Base-by-base conservation (phyloP, 768 basidiomycete genomes). In the Boletus tylopilopsis region DNA sequence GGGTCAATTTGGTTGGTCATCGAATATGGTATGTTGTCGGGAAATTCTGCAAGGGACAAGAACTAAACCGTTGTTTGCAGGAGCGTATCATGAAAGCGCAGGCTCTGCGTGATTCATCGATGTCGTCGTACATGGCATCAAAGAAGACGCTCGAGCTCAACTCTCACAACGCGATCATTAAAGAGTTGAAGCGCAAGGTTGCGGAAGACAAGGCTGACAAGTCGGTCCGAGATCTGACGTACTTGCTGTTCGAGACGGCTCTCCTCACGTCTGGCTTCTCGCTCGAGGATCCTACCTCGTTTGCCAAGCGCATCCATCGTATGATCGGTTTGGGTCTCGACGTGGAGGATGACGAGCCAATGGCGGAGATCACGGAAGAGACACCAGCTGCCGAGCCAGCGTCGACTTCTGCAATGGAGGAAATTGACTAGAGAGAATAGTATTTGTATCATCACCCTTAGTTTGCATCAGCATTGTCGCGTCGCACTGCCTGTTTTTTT, bases 11-110 rank as follows among this genome's bases (percentile, higher is more conserved):
- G 96, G 95, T 48, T 99, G 95, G 95, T 96, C 93, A 23, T 94
- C 94, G 48, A 97, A 97, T 80, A 98, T 98, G 95, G 88, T 85
- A 55, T 39, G 78, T 69, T 24, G n/a, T 21, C 15, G 48, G 24
- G 36, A 29, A 13, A 22, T 27, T 9, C 19, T 43, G 19, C 19
- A 27, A n/a, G n/a, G n/a, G n/a, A n/a, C n/a, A n/a, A n/a, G 37
- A 13, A 19, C 29, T 60, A 11, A 61, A 44, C 13, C 24, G 30
- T 25, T 18, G 29, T 32, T 0, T 62, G 36, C 59, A 85, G 83
- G 90, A 94, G 71, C 87, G 94, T 72, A 96, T 97, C 78, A 97
- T 98, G 95, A 95, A 95, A 75, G 94, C 95, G 12, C 94, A 98
- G 73, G 94, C 94, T 25, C 83, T 95, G 49, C 90, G 93, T 55